phyloP scores from a whole-genome alignment of 2,329 filamentous ascomycete genomes.

The Cytospora paraplurivora region DNA sequence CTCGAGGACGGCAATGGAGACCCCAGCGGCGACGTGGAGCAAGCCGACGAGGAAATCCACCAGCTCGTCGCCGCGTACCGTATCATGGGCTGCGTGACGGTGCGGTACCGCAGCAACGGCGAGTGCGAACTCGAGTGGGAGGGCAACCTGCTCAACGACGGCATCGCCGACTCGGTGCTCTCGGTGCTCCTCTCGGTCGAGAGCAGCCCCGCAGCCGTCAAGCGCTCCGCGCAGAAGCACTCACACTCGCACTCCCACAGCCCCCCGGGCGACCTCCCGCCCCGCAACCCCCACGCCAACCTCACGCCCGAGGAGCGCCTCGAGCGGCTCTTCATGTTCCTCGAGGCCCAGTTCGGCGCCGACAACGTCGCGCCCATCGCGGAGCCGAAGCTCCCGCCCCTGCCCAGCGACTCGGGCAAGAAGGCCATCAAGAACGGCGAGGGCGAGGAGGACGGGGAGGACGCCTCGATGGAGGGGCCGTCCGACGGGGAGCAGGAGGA shows the following conservation, averaged over 20 bases:
- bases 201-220: slow-evolving; percentile 91
- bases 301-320: slow-evolving; percentile 75
- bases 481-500: slow-evolving; percentile 41
- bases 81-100: slow-evolving; percentile 88
- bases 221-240: slow-evolving; percentile 59
- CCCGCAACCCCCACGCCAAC: slow-evolving; percentile 72
- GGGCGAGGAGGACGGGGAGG: slow-evolving; percentile 35
- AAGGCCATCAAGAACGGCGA: slow-evolving; percentile 34
- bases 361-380: slow-evolving; percentile 80
- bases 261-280: slow-evolving; percentile 40
- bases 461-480: slow-evolving; percentile 42
- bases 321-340: slow-evolving; percentile 87
- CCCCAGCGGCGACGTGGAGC: slow-evolving; percentile 37
- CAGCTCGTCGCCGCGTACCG: slow-evolving; percentile 59
- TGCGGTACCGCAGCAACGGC: slow-evolving; percentile 75
- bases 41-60: slow-evolving; percentile 65
- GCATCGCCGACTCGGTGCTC: slow-evolving; percentile 96
- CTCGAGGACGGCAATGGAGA: slow-evolving; percentile 36
- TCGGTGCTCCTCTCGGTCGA: slow-evolving; percentile 90
- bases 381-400: slow-evolving; percentile 56
- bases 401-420: slow-evolving; percentile 29
- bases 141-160: slow-evolving; percentile 95
- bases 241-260: slow-evolving; percentile 52
- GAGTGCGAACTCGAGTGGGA: slow-evolving; percentile 95
- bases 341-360: slow-evolving; percentile 92